Conservation (phyloP, 441 rosid genomes). For the Euphorbia corollata region DNA sequence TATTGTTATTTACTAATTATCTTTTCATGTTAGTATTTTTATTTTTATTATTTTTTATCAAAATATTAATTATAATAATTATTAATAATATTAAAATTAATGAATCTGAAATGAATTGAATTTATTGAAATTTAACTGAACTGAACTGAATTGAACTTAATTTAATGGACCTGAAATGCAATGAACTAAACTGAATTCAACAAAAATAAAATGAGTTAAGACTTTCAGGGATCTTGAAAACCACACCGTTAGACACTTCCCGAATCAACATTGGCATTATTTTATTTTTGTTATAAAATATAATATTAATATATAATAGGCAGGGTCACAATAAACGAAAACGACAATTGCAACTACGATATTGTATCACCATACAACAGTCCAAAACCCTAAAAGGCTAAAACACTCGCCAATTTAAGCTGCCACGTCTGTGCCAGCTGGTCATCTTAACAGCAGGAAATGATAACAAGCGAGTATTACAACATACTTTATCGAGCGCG, state of each 20-base stretch:
- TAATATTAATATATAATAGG: no score
- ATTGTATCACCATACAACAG: neutral
- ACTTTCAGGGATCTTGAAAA: neutral
- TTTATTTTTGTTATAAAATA: neutral
- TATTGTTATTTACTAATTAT: no score
- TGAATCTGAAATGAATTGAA: no score
- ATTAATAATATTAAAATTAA: no score
- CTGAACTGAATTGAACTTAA: no score
- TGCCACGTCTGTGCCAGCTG: neutral
- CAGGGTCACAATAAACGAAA: neutral
- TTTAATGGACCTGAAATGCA: no score
- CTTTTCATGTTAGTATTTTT: no score
- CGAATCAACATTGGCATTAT: neutral
- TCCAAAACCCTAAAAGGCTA: no score
- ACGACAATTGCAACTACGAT: slow-evolving; percentile 12
- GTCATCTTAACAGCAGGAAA: neutral
- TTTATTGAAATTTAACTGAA: no score
- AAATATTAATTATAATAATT: no score
- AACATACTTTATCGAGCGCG: neutral
- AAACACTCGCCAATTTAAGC: neutral
- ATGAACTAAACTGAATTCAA: no score
- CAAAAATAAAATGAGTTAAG: neutral
- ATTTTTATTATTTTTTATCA: no score
- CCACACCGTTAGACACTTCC: neutral
- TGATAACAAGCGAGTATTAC: neutral